These are phyloP conservation scores for Apiospora malaysiana DNA, from an alignment of 2,329 filamentous ascomycete genomes.

Conservation along the genomic window DNA sequence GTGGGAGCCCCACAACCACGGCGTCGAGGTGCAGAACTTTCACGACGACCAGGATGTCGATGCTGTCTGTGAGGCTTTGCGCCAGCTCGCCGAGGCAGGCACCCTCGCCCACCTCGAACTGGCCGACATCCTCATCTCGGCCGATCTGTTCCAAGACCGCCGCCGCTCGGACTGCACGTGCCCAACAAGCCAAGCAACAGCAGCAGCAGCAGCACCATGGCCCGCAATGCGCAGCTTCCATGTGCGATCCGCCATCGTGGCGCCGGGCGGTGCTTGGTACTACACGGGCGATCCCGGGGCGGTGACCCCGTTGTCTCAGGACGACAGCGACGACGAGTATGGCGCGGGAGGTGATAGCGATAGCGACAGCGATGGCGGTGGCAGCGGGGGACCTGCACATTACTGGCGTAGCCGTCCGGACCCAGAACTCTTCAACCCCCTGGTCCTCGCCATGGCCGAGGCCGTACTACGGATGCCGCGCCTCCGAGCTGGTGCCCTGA, in stretches of 20 bases:
- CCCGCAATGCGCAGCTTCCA: background rate
- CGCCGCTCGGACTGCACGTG: too few relatives aligned
- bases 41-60: background rate
- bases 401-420: background rate
- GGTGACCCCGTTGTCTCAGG: background rate
- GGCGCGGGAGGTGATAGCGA: background rate
- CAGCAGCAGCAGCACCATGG: background rate
- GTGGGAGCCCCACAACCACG: too few relatives aligned
- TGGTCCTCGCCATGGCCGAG: background rate
- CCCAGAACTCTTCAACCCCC: constrained; percentile 5
- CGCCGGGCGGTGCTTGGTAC: constrained; percentile 1
- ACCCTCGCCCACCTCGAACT: constrained; percentile 1
- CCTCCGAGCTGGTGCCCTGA: background rate
- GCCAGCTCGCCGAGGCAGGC: background rate
- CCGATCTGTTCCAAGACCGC: background rate
- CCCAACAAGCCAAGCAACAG: too few relatives aligned
- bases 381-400: background rate
- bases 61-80: background rate
- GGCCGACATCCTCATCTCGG: background rate
- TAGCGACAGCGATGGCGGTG: too few relatives aligned
- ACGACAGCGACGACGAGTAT: background rate
- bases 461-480: constrained; percentile 16
- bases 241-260: background rate
- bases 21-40: background rate
- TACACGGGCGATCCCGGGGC: background rate